Evolutionary conservation across 352 stramenopile species (phyloP).

Genomic region (Globisporangium mamillatum): DNA sequence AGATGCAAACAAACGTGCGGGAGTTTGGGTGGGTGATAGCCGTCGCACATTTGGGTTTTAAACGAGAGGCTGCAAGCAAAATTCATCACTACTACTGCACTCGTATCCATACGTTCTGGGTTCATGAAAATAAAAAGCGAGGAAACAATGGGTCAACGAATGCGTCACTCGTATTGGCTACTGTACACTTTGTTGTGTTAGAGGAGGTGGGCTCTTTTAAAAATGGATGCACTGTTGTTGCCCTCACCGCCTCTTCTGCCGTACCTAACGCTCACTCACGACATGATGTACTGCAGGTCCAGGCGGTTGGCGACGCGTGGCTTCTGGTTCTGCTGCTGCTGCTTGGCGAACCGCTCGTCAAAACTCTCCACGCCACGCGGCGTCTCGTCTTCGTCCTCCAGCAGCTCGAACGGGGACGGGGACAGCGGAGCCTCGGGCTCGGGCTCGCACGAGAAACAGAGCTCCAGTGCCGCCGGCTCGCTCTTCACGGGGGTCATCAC

Average conservation of each 20-base stretch:
- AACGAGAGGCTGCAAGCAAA: no score
- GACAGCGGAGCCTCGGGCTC: slow-evolving; percentile 2
- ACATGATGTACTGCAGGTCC: slow-evolving; percentile 22
- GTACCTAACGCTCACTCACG: slow-evolving; percentile 13
- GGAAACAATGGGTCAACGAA: neutral
- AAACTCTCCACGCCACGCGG: neutral
- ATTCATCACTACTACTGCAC: no score
- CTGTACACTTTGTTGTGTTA: neutral
- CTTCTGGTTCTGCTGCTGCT: neutral
- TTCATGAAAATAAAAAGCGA: no score
- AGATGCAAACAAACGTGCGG: no score
- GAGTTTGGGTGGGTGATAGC: no score
- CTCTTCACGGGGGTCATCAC: neutral
- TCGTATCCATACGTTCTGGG: no score
- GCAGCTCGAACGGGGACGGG: slow-evolving; percentile 14
- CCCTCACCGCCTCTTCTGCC: neutral
- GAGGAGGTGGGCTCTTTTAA: neutral
- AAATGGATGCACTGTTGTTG: no score
- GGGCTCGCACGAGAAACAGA: neutral
- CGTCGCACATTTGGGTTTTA: no score
- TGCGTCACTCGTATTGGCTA: neutral
- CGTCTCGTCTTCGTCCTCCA: slow-evolving; percentile 10
- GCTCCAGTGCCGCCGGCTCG: neutral
- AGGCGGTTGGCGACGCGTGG: slow-evolving; percentile 7
- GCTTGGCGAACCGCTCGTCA: neutral